Evolutionary conservation across 2,329 filamentous ascomycete species (phyloP).

Genomic region (Aquanectria penicillioides): DNA sequence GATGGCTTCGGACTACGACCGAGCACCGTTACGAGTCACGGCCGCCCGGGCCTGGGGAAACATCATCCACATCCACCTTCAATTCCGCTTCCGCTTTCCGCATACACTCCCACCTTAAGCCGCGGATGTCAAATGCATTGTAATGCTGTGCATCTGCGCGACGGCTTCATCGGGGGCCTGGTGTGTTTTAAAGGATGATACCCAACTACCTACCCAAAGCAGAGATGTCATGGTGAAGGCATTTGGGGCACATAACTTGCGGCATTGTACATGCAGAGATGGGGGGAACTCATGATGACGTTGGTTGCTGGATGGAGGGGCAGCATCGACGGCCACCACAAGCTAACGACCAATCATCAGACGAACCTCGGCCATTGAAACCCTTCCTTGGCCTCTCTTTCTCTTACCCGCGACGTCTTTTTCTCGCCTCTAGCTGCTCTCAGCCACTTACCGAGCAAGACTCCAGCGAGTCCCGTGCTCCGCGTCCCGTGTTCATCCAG

Average conservation of each 20-base stretch:
- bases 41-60: conserved; percentile 37
- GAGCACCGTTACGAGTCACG: conserved; percentile 32
- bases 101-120: conserved; percentile 2
- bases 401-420: too few species aligned
- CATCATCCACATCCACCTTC: conserved; percentile 24
- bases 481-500: conserved; percentile 2
- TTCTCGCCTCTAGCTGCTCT: too few species aligned
- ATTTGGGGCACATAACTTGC: background rate
- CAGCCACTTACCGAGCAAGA: background rate
- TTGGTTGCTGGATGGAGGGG: conserved; percentile 10
- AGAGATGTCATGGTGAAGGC: background rate
- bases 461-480: background rate
- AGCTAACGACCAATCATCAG: conserved; percentile 12
- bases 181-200: too few species aligned
- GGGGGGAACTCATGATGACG: conserved; percentile 21
- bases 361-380: conserved; percentile 16
- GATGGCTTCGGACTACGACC: conserved; percentile 34
- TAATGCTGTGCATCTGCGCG: too few species aligned
- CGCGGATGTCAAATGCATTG: background rate
- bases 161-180: background rate
- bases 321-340: conserved; percentile 1
- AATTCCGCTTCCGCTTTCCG: conserved; percentile 3
- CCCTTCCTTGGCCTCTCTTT: background rate
- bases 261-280: too few species aligned
- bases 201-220: too few species aligned